Evolutionary conservation across 306 rosid genomes (phyloP).

Genomic region (Argentina anserina): DNA sequence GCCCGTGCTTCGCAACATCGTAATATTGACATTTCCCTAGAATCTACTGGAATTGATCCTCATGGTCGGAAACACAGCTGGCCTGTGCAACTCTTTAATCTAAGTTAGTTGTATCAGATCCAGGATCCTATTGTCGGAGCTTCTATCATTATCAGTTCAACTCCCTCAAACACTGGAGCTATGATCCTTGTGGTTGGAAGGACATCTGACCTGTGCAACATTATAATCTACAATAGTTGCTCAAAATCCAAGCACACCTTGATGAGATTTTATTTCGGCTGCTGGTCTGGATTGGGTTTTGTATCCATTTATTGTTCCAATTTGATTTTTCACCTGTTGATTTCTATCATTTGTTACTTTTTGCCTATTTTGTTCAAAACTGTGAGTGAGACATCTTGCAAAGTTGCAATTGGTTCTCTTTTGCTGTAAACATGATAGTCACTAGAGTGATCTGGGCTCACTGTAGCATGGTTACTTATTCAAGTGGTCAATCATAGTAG

Average conservation of each 20-base stretch:
- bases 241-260: not conserved
- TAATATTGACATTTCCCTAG: constrained; percentile 86
- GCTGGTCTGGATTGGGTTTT: not conserved
- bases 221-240: constrained; percentile 34
- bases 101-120: constrained; percentile 29
- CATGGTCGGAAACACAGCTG: constrained; percentile 52
- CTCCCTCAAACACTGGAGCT: constrained; percentile 11
- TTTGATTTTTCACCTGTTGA: not conserved
- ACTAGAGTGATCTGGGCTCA: not conserved
- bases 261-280: not conserved
- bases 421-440: not conserved
- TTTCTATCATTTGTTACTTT: not conserved
- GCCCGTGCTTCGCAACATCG: constrained; percentile 80
- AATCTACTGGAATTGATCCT: constrained; percentile 51
- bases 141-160: constrained; percentile 32
- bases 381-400: not conserved
- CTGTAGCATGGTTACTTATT: too few species aligned
- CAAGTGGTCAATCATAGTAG: too few species aligned
- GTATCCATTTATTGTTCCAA: not conserved
- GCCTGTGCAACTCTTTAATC: constrained; percentile 66
- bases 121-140: constrained; percentile 40
- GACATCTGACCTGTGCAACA: constrained; percentile 32
- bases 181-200: constrained; percentile 35
- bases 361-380: not conserved
- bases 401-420: not conserved